phyloP scores from a whole-genome alignment of 345 rosid genomes.

The Eucalyptus rudis region DNA sequence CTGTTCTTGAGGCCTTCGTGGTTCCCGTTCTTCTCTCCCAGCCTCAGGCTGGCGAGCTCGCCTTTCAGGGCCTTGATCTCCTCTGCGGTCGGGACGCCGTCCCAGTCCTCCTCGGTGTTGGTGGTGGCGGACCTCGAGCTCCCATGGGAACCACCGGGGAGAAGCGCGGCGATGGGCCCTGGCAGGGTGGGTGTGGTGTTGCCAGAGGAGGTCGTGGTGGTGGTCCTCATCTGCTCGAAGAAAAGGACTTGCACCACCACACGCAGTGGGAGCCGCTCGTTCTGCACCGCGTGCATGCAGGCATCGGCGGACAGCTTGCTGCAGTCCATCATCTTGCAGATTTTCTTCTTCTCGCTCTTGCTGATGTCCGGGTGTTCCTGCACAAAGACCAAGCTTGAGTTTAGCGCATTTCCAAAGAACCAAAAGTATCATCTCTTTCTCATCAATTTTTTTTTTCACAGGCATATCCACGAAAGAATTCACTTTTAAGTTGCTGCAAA shows the following conservation, averaged over 20 bases:
- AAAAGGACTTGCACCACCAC: conserved; percentile 86
- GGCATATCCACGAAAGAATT: background rate
- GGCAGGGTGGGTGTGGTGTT: conserved; percentile 47
- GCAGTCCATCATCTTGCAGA: conserved; percentile 69
- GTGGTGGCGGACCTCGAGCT: conserved; percentile 79
- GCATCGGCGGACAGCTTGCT: conserved; percentile 71
- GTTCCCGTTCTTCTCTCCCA: background rate
- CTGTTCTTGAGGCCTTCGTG: background rate
- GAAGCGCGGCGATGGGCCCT: conserved; percentile 23
- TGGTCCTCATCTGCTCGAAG: conserved; percentile 64
- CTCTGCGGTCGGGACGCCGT: conserved; percentile 57
- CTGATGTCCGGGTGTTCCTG: conserved; percentile 54
- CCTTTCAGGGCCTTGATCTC: conserved; percentile 66
- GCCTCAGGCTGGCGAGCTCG: conserved; percentile 8
- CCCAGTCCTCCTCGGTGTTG: conserved; percentile 93
- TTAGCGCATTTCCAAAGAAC: background rate
- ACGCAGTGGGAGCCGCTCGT: conserved; percentile 73
- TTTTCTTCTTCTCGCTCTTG: conserved; percentile 59
- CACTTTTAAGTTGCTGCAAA: background rate
- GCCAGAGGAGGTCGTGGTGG: conserved; percentile 24
- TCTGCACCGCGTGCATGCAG: conserved; percentile 77
- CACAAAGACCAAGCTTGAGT: background rate
- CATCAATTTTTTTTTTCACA: background rate
- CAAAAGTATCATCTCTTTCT: background rate
- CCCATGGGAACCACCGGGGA: conserved; percentile 58